Percentiles rank a stretch among this genome's conserved stretches.
Evolutionary conservation across 805 yeast species (phyloP).

Genomic region (Groenewaldozyma tartarivorans): DNA sequence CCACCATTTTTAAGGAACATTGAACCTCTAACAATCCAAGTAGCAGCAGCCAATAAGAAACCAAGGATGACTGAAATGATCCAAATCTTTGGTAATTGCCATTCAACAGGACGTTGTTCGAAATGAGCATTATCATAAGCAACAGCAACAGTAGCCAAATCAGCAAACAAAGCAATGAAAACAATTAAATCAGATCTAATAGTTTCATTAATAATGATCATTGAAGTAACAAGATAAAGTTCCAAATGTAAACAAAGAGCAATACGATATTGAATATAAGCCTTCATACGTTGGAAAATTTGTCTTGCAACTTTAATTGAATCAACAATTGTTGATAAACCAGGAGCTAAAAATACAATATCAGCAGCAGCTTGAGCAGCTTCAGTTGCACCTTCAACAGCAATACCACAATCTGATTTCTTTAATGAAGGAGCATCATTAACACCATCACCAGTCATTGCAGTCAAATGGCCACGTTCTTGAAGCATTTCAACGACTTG

Average conservation of each 20-base stretch:
- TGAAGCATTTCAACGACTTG: slow-evolving; percentile 92
- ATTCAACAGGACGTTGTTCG: slow-evolving; percentile 87
- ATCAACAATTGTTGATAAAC: slow-evolving; percentile 90
- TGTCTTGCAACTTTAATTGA: slow-evolving; percentile 92
- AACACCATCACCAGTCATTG: slow-evolving; percentile 99
- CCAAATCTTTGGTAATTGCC: slow-evolving; percentile 98
- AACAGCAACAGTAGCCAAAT: slow-evolving; percentile 93
- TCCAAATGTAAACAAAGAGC: slow-evolving; percentile 87
- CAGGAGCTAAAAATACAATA: slow-evolving; percentile 91
- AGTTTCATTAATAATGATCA: slow-evolving; percentile 84
- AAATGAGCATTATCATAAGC: slow-evolving; percentile 96
- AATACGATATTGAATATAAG: slow-evolving; percentile 95
- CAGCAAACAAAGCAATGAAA: slow-evolving; percentile 94
- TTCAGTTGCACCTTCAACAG: slow-evolving; percentile 97
- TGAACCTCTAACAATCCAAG: slow-evolving; percentile 91
- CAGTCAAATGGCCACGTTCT: slow-evolving; percentile 93
- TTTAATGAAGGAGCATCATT: slow-evolving; percentile 96
- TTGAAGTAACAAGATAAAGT: slow-evolving; percentile 89
- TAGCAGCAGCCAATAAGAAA: slow-evolving; percentile 76
- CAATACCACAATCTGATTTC: slow-evolving; percentile 95
- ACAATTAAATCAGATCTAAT: slow-evolving; percentile 84
- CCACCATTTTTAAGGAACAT: slow-evolving; percentile 75
- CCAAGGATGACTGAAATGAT: slow-evolving; percentile 90
- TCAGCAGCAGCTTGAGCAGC: slow-evolving; percentile 97
- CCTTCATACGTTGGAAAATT: slow-evolving; percentile 98